These are phyloP conservation scores for Bonia amplexicaulis DNA, from an alignment of 176 grass and related monocot species.

Conservation along the genomic window DNA sequence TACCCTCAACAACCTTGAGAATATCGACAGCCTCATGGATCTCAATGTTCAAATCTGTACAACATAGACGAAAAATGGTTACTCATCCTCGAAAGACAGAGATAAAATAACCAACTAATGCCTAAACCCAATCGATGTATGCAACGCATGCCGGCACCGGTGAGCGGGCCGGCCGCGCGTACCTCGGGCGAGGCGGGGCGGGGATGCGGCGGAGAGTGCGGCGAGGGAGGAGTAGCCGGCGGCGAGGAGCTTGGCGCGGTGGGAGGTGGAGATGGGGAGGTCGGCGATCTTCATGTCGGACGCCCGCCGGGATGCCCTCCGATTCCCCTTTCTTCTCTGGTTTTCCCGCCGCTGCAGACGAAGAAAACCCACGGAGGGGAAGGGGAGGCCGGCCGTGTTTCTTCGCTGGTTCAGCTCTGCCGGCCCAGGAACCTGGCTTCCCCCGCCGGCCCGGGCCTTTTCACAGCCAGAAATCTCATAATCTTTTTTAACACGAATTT, in stretches of 20 bases:
- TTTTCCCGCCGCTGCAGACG: not conserved
- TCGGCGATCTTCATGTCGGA: slow-evolving; percentile 30
- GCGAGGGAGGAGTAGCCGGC: slow-evolving; percentile 27
- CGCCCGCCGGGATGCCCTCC: not conserved
- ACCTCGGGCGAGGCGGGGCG: slow-evolving; percentile 41
- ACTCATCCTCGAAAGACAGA: no score
- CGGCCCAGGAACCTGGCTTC: no score
- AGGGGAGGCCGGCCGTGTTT: no score
- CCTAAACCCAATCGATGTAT: not conserved
- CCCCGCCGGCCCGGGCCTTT: no score
- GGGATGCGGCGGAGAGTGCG: slow-evolving; percentile 30
- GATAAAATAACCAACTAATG: not conserved
- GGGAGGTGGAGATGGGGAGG: slow-evolving; percentile 35
- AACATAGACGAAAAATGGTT: not conserved
- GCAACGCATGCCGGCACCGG: not conserved
- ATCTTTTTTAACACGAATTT: no score
- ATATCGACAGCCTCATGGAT: slow-evolving; percentile 36
- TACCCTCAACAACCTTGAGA: slow-evolving; percentile 25
- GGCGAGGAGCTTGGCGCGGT: slow-evolving; percentile 23
- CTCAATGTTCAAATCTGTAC: slow-evolving; percentile 35
- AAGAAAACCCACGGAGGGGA: not conserved
- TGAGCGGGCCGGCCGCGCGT: not conserved
- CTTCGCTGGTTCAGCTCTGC: no score
- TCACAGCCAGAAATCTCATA: no score
- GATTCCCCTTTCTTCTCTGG: not conserved